These are phyloP conservation scores for Eucalyptus erythrocorys DNA, from an alignment of 345 rosid genomes.

Conservation along the genomic window DNA sequence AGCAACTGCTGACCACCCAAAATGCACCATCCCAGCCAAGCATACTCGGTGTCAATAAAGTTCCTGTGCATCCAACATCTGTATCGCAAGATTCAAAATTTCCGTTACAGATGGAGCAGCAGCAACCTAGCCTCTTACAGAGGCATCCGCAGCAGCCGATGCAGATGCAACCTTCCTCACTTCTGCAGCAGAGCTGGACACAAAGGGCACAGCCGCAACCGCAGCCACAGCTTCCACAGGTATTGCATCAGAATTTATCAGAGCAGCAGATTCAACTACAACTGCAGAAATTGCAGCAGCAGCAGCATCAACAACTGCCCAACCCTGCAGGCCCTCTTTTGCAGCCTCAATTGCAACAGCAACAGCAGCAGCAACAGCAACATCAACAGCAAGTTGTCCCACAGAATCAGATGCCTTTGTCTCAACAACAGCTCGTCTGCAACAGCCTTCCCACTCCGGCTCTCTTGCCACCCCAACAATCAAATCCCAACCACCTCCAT, in stretches of 20 bases:
- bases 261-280: slow-evolving; percentile 81
- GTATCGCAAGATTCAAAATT: slow-evolving; percentile 52
- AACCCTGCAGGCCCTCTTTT: slow-evolving; percentile 43
- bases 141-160: slow-evolving; percentile 46
- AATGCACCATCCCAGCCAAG: slow-evolving; percentile 25
- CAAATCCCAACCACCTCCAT: slow-evolving; percentile 42
- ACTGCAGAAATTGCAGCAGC: slow-evolving; percentile 50
- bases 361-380: slow-evolving; percentile 35
- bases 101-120: slow-evolving; percentile 59
- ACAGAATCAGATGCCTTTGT: neutral
- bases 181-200: slow-evolving; percentile 38
- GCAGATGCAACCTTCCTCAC: slow-evolving; percentile 7
- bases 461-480: slow-evolving; percentile 45
- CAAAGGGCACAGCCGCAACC: slow-evolving; percentile 46
- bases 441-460: slow-evolving; percentile 45
- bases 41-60: slow-evolving; percentile 22
- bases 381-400: slow-evolving; percentile 31
- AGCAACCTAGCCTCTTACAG: slow-evolving; percentile 32
- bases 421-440: slow-evolving; percentile 40
- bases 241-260: slow-evolving; percentile 51
- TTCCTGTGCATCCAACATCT: slow-evolving; percentile 39
- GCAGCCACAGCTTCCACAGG: slow-evolving; percentile 26
- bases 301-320: slow-evolving; percentile 20
- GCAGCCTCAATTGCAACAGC: slow-evolving; percentile 66
- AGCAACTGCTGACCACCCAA: slow-evolving; percentile 31